Evolutionary conservation across 2,329 filamentous ascomycete species (phyloP).

Genomic region (Beauveria scarabaeidicola): DNA sequence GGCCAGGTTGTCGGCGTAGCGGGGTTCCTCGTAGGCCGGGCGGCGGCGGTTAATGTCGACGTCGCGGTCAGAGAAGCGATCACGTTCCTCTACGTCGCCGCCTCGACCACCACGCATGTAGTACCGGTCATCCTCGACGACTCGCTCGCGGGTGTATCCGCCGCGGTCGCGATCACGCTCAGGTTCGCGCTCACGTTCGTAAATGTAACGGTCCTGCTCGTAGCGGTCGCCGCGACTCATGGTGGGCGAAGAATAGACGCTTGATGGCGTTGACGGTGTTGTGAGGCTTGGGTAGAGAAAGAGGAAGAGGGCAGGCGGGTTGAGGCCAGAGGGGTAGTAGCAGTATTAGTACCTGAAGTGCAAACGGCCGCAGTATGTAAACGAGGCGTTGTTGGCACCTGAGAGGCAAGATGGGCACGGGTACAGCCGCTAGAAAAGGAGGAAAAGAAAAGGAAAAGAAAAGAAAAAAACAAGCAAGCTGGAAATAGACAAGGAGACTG

Average conservation of each 20-base stretch:
- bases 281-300: not conserved
- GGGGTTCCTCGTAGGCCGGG: conserved; percentile 47
- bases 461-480: not conserved
- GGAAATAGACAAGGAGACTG: not conserved
- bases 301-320: not conserved
- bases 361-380: not conserved
- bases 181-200: conserved; percentile 15
- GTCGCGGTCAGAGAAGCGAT: conserved; percentile 37
- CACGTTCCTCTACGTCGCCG: conserved; percentile 39
- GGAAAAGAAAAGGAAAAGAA: not conserved
- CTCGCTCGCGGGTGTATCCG: conserved; percentile 25
- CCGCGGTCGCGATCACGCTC: conserved; percentile 38
- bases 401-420: not conserved
- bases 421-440: not conserved
- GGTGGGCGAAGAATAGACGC: not conserved
- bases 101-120: conserved; percentile 28
- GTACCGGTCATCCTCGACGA: conserved; percentile 46
- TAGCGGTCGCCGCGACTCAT: conserved; percentile 12
- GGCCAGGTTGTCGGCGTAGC: conserved; percentile 20
- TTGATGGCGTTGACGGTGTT: not conserved
- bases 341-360: not conserved
- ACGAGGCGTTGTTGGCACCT: not conserved
- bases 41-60: conserved; percentile 24
- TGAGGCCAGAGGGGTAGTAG: not conserved
- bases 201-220: conserved; percentile 10